Conservation (phyloP, 192 early-diverging fungal species). For the Blastocladiella britannica region DNA sequence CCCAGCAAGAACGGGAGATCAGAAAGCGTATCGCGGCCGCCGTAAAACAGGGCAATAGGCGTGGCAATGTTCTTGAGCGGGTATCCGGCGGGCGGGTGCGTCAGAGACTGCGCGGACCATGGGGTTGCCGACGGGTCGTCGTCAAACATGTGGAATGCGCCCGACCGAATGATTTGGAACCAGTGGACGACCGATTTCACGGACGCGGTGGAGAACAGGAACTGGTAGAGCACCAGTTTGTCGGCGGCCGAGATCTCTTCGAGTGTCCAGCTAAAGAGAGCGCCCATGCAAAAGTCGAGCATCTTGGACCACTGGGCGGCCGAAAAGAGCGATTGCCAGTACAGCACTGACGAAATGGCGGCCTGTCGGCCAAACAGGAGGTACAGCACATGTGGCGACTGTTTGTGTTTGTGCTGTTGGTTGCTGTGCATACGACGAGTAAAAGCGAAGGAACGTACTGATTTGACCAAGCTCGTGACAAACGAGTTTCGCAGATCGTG, state of each 20-base stretch:
- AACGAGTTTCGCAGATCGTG: slow-evolving; percentile 4
- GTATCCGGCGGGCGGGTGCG: slow-evolving; percentile 45
- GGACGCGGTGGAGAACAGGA: slow-evolving; percentile 72
- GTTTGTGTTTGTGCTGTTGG: too few relatives aligned
- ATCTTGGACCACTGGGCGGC: slow-evolving; percentile 48
- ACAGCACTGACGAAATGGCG: slow-evolving; percentile 50
- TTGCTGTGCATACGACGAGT: too few relatives aligned
- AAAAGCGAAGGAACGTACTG: not conserved
- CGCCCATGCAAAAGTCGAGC: slow-evolving; percentile 44
- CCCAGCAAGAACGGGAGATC: slow-evolving; percentile 35
- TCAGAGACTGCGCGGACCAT: slow-evolving; percentile 16
- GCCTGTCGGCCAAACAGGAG: slow-evolving; percentile 71
- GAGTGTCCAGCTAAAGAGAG: slow-evolving; percentile 70
- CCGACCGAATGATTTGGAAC: slow-evolving; percentile 84
- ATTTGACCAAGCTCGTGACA: not conserved
- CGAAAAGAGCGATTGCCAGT: slow-evolving; percentile 65
- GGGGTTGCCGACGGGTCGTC: slow-evolving; percentile 46
- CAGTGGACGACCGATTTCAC: slow-evolving; percentile 84
- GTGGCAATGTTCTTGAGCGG: slow-evolving; percentile 60
- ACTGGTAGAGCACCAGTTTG: slow-evolving; percentile 61
- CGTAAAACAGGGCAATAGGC: slow-evolving; percentile 80
- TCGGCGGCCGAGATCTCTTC: slow-evolving; percentile 42
- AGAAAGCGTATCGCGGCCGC: slow-evolving; percentile 63
- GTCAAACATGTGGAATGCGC: slow-evolving; percentile 81
- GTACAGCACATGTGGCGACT: slow-evolving; percentile 53